These are phyloP conservation scores for Russula compacta DNA, from an alignment of 768 basidiomycete species.

Conservation along the genomic window DNA sequence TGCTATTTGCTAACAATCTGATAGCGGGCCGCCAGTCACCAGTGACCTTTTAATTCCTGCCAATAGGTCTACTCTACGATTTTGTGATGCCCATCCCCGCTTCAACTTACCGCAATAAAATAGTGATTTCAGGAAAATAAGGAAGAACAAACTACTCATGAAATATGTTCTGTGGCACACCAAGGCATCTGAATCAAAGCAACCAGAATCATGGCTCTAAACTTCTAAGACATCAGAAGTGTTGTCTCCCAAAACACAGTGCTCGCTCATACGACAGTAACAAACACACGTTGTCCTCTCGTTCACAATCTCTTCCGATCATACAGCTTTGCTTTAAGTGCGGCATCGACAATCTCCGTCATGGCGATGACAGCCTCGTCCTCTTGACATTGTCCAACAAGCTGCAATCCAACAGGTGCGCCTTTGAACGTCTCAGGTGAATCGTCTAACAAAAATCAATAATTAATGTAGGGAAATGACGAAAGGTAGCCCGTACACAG, in stretches of 20 bases:
- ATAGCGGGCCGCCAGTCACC: no score
- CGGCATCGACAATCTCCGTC: conserved; percentile 36
- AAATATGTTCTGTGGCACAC: neutral
- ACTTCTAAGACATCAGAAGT: neutral
- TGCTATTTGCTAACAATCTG: no score
- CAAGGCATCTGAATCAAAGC: neutral
- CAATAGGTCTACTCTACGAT: no score
- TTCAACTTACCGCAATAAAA: no score
- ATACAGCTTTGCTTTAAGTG: conserved; percentile 23
- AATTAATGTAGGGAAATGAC: neutral
- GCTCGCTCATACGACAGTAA: neutral
- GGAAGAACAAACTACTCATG: no score
- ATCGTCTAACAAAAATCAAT: conserved; percentile 9
- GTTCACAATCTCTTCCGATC: neutral
- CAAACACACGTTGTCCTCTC: no score
- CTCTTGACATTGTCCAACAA: conserved; percentile 39
- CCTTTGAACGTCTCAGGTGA: conserved; percentile 31
- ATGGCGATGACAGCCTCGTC: conserved; percentile 46
- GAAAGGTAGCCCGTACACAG: conserved; percentile 32
- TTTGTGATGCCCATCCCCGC: no score
- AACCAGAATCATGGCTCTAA: neutral
- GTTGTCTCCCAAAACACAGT: neutral
- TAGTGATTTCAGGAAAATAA: no score
- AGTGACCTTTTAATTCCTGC: no score
- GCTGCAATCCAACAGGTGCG: conserved; percentile 41